Conservation (phyloP, 768 basidiomycete genomes). For the Phylloporus scabripes region DNA sequence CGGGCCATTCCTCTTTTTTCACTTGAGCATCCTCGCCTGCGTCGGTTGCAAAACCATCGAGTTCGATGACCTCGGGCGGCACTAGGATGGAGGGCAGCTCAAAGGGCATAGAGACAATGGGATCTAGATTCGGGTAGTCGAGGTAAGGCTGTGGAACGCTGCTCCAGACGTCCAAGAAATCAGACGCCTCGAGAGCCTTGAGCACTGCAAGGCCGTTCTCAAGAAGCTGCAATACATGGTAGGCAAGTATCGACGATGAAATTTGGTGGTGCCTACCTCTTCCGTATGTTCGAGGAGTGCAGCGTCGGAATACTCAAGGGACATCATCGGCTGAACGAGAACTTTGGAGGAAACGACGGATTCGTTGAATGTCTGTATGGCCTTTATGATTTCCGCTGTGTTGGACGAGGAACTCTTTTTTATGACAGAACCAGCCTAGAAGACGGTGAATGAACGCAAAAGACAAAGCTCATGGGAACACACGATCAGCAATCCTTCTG, state of each 20-base stretch:
- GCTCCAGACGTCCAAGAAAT: constrained; percentile 51
- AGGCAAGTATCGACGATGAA: neutral
- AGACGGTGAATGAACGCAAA: neutral
- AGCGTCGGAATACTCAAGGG: constrained; percentile 40
- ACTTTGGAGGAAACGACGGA: constrained; percentile 51
- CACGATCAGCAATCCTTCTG: constrained; percentile 75
- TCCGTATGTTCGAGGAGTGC: constrained; percentile 46
- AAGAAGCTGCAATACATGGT: constrained; percentile 49
- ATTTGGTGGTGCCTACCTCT: constrained; percentile 43
- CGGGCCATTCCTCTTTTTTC: constrained; percentile 81
- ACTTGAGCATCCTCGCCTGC: constrained; percentile 65
- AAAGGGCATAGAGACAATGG: constrained; percentile 43
- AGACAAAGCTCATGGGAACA: constrained; percentile 11
- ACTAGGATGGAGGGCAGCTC: constrained; percentile 76
- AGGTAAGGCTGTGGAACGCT: constrained; percentile 65
- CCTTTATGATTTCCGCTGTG: constrained; percentile 61
- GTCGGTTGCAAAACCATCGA: constrained; percentile 65
- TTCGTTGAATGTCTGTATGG: constrained; percentile 68
- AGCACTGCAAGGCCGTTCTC: constrained; percentile 64
- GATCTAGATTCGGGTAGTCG: constrained; percentile 40
- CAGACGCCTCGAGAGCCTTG: constrained; percentile 51
- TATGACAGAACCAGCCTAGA: constrained; percentile 63
- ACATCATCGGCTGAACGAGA: constrained; percentile 58
- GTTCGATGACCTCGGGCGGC: constrained; percentile 81
- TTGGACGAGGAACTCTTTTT: constrained; percentile 55